Evolutionary conservation across 176 grass and related monocot species (phyloP), one percentile per base, ranked within the genome.

Genomic region (Tuctoria greenei): DNA sequence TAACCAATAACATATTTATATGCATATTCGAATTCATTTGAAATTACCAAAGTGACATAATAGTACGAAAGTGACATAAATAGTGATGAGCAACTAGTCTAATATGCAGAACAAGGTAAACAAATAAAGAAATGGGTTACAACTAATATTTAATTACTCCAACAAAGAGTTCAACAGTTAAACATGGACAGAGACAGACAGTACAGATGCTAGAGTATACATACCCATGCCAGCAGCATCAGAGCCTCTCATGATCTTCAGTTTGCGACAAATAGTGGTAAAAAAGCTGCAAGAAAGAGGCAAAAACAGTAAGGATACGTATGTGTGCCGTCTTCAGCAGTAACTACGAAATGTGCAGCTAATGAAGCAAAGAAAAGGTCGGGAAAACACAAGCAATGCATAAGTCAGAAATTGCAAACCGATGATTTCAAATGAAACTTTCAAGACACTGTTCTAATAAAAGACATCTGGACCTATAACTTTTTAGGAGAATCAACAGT

Each of bases 221-320:
- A 59, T 89, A 93, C 90, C 90, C 69, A 93, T 86, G 76, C 90
- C 90, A 84, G 78, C 87, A 77, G 90, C 90, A 20, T 89, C 90
- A 46, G 90, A 86, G 47, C 90, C 90, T 81, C 87, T 86, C 90
- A 93, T 93, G 76, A 93, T 93, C 41, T 84, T 86, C 69, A 93
- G 57, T 60, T 86, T 93, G 62, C 63, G 77, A 56, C 90, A 93
- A 56, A 18, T 86, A 59, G 77, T 83, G 36, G 86, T 84, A 59
- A 93, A 93, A 72, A 93, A 81, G 61, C 86, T 93, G 83, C 84
- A 81, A 71, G 34, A 77, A 20, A 7, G 6, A 10, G 5, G 44
- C 74, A 37, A 2, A 2, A 5, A 27, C 2, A 26, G 71, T 67
- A 69, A 76, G 45, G 46, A 46, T 77, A 26, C 12, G 69, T 49